These are phyloP conservation scores for Euryodendron excelsum DNA, from an alignment of 148 eudicot genomes.

Conservation along the genomic window DNA sequence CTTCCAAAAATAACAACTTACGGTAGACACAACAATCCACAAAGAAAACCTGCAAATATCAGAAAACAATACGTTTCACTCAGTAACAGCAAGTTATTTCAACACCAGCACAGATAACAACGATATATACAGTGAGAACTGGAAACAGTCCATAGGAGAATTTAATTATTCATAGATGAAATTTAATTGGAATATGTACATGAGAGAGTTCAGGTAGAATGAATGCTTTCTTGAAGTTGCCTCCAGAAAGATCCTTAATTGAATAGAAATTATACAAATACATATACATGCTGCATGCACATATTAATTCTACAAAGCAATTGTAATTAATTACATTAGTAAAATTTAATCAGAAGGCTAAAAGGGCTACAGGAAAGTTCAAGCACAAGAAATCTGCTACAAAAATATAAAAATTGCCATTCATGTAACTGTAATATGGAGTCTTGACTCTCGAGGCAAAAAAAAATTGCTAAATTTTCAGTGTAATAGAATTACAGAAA, in stretches of 20 bases:
- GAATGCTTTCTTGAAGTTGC: constrained; percentile 9
- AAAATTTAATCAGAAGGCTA: background rate
- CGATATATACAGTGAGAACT: background rate
- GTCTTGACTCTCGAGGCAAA: background rate
- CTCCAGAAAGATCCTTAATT: constrained; percentile 1
- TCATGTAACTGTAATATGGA: background rate
- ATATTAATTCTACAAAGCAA: background rate
- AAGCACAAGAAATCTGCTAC: too few relatives aligned
- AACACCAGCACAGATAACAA: constrained; percentile 10
- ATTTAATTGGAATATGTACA: background rate
- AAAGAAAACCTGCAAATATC: constrained; percentile 19
- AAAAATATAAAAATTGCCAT: background rate
- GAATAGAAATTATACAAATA: background rate
- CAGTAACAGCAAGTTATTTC: background rate
- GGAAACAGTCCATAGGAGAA: background rate
- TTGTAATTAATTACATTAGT: too few relatives aligned
- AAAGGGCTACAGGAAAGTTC: background rate
- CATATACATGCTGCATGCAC: background rate
- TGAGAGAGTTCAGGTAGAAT: background rate
- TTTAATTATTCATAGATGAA: background rate
- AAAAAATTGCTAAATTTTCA: background rate
- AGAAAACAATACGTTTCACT: background rate
- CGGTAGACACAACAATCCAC: constrained; percentile 12
- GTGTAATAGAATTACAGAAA: background rate
- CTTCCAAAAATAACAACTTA: constrained; percentile 16